Percentiles rank a stretch among this genome's conserved stretches.
phyloP scores from a whole-genome alignment of 192 early-diverging fungal species.

The Geranomyces variabilis region DNA sequence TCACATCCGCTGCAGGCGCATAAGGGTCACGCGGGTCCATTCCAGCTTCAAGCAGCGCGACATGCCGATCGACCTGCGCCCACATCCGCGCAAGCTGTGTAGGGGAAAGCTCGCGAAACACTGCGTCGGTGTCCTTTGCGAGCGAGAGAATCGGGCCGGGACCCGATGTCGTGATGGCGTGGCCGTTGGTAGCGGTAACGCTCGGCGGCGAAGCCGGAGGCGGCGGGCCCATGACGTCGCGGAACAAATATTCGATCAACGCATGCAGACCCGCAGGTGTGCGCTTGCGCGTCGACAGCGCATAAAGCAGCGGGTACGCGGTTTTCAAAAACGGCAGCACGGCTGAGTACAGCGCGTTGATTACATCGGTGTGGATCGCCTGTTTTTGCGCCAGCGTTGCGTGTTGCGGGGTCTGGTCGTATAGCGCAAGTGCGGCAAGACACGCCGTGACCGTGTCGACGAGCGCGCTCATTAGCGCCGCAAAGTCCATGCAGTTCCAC shows the following conservation, averaged over 20 bases:
- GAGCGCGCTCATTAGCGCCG: constrained; percentile 22
- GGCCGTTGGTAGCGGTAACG: background rate
- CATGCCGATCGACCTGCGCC: constrained; percentile 30
- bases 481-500: constrained; percentile 42
- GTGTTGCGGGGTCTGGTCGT: constrained; percentile 12
- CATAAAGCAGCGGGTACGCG: constrained; percentile 34
- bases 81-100: constrained; percentile 12
- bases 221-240: background rate
- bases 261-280: constrained; percentile 31
- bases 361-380: background rate
- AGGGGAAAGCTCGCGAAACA: background rate
- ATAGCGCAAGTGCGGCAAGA: constrained; percentile 19
- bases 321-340: constrained; percentile 27
- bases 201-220: background rate
- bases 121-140: background rate
- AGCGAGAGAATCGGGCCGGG: background rate
- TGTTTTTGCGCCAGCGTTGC: constrained; percentile 6
- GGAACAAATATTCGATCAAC: constrained; percentile 31
- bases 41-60: constrained; percentile 28
- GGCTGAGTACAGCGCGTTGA: constrained; percentile 4
- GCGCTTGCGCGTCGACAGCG: constrained; percentile 13
- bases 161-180: background rate
- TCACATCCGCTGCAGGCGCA: constrained; percentile 5
- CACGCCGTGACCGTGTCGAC: constrained; percentile 26
- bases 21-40: constrained; percentile 30